A percentile compares a stretch with the other conserved stretches of the same genome.
phyloP scores from a whole-genome alignment of 306 rosid genomes.

The Ochetophila trinervis region DNA sequence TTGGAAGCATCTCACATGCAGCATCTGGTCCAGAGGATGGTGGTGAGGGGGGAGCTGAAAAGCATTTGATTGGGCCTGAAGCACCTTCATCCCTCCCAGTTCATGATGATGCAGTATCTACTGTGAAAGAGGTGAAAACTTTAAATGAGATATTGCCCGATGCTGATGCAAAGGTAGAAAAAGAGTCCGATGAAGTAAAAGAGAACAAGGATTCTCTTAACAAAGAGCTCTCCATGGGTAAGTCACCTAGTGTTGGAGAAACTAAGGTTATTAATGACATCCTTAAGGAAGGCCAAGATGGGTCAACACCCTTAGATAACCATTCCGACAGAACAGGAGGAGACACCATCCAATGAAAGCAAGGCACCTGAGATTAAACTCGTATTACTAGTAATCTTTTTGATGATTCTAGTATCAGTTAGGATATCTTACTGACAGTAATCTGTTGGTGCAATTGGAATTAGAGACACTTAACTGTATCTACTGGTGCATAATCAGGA shows the following conservation, averaged over 20 bases:
- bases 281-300: conserved; percentile 2
- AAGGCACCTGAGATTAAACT: neutral
- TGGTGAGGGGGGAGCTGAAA: neutral
- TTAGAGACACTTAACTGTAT: neutral
- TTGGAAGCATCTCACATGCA: neutral
- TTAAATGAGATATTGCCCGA: neutral
- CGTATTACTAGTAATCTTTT: neutral
- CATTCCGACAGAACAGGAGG: conserved; percentile 3
- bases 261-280: neutral
- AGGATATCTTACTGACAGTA: conserved; percentile 19
- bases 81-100: neutral
- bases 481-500: neutral
- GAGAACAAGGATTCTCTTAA: neutral
- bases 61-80: neutral
- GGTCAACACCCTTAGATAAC: neutral
- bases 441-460: neutral
- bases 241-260: neutral
- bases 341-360: conserved; percentile 9
- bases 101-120: neutral
- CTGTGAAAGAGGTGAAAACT: neutral
- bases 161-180: conserved; percentile 9
- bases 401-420: neutral
- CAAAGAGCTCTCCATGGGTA: neutral
- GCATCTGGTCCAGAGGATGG: neutral
- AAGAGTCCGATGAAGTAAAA: neutral